Conservation (phyloP, 2,329 filamentous ascomycete species). For the Curvularia spicifera region DNA sequence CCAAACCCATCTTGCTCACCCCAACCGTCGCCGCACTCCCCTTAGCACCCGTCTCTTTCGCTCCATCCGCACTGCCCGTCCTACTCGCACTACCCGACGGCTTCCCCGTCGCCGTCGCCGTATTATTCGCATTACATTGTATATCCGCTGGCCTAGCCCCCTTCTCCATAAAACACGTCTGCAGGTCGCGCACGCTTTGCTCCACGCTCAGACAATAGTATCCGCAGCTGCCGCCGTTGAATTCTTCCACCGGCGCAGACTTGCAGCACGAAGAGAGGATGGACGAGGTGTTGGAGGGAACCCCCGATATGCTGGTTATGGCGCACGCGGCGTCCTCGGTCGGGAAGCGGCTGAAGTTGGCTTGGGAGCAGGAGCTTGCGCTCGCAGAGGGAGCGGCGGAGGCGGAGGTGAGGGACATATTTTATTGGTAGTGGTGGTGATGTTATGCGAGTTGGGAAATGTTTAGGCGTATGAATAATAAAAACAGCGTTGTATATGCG, state of each 20-base stretch:
- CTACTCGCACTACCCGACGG: constrained; percentile 23
- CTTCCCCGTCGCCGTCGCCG: constrained; percentile 36
- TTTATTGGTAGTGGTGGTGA: not conserved
- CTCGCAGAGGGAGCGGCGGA: constrained; percentile 20
- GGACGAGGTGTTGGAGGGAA: constrained; percentile 35
- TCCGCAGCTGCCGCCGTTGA: constrained; percentile 37
- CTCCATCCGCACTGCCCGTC: constrained; percentile 11
- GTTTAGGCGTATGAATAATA: too few species aligned
- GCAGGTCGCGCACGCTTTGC: constrained; percentile 36
- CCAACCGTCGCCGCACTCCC: constrained; percentile 25
- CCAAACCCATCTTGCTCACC: constrained; percentile 39
- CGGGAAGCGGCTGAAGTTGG: constrained; percentile 36
- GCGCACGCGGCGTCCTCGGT: constrained; percentile 39
- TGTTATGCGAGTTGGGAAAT: not conserved
- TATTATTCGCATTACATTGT: constrained; percentile 37
- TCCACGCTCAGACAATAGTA: constrained; percentile 39
- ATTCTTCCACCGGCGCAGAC: constrained; percentile 38
- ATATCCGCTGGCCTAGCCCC: constrained; percentile 32
- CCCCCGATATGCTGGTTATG: constrained; percentile 30
- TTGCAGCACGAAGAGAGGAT: constrained; percentile 43
- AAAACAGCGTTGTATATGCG: too few species aligned
- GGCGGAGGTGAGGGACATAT: constrained; percentile 30
- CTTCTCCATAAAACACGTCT: constrained; percentile 37
- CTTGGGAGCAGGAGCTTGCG: constrained; percentile 31
- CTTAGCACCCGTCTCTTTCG: constrained; percentile 9